A percentile compares a stretch with the other conserved stretches of the same genome.
phyloP scores from a whole-genome alignment of 768 basidiomycete genomes.

The Serendipita sp. region DNA sequence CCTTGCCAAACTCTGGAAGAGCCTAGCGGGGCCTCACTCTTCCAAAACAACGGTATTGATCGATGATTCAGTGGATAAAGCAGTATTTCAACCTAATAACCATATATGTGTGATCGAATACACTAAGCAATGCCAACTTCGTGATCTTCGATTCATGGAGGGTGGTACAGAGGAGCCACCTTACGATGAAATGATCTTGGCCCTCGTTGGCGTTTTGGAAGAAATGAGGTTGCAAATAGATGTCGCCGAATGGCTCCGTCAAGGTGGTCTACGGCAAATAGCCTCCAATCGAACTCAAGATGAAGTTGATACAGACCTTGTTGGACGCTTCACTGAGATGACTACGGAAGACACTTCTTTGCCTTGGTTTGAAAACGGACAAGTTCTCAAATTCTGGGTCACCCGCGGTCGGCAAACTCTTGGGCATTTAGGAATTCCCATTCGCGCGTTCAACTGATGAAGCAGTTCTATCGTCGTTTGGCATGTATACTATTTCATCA shows the following conservation, averaged over 20 bases:
- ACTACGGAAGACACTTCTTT: neutral
- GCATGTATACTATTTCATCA: too few relatives aligned
- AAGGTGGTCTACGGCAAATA: neutral
- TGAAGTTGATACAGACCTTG: too few relatives aligned
- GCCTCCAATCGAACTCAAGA: neutral
- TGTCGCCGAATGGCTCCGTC: neutral
- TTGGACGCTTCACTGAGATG: neutral
- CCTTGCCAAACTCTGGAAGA: constrained; percentile 50
- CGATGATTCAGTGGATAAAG: constrained; percentile 38
- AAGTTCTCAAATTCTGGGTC: neutral
- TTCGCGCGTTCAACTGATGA: neutral
- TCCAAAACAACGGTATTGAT: constrained; percentile 33
- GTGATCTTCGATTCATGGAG: neutral
- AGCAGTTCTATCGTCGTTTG: too few relatives aligned
- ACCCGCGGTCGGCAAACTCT: neutral
- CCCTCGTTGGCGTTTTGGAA: neutral
- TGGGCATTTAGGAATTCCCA: neutral
- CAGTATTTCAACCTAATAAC: constrained; percentile 61
- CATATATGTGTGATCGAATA: constrained; percentile 69
- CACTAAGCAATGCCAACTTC: constrained; percentile 14
- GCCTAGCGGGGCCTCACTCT: constrained; percentile 25
- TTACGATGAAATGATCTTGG: neutral
- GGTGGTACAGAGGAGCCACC: neutral
- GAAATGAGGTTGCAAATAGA: neutral
- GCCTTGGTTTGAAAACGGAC: neutral